Conservation (phyloP, 768 basidiomycete genomes). For the Pleurotus djamor region DNA sequence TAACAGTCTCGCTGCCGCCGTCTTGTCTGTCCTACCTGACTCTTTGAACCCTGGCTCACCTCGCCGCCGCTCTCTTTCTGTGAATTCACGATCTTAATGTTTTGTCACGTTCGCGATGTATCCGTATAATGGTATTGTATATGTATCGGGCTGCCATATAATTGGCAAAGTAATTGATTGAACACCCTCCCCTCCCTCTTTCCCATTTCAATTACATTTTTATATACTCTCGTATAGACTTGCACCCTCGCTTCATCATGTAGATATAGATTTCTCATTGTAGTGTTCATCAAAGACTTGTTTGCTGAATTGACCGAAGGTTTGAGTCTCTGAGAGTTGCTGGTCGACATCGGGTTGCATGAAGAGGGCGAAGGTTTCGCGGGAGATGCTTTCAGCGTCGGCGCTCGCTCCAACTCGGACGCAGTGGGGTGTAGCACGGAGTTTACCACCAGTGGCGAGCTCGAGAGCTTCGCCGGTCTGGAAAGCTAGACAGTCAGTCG, state of each 20-base stretch:
- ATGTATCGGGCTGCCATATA: background rate
- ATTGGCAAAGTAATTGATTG: background rate
- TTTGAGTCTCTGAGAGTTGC: constrained; percentile 63
- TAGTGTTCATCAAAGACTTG: constrained; percentile 68
- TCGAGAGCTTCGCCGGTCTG: constrained; percentile 97
- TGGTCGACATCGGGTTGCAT: constrained; percentile 88
- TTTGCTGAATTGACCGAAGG: constrained; percentile 91
- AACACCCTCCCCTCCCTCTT: too few species aligned
- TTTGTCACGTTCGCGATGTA: background rate
- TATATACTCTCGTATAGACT: background rate
- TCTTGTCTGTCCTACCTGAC: constrained; percentile 62
- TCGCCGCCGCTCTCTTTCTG: constrained; percentile 36
- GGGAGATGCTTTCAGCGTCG: constrained; percentile 48
- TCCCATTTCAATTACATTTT: constrained; percentile 5
- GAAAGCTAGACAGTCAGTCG: constrained; percentile 83
- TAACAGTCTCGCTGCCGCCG: constrained; percentile 59
- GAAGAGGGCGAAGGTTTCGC: constrained; percentile 90
- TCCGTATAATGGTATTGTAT: background rate
- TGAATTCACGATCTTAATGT: constrained; percentile 16
- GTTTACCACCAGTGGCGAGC: constrained; percentile 74
- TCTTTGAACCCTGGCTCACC: constrained; percentile 40
- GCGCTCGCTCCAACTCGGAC: constrained; percentile 67
- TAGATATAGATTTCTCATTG: constrained; percentile 20
- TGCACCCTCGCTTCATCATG: constrained; percentile 14
- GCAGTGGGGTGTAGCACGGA: constrained; percentile 94